phyloP scores from a whole-genome alignment of 257 asterid species.

The Pogostemon cablin region DNA sequence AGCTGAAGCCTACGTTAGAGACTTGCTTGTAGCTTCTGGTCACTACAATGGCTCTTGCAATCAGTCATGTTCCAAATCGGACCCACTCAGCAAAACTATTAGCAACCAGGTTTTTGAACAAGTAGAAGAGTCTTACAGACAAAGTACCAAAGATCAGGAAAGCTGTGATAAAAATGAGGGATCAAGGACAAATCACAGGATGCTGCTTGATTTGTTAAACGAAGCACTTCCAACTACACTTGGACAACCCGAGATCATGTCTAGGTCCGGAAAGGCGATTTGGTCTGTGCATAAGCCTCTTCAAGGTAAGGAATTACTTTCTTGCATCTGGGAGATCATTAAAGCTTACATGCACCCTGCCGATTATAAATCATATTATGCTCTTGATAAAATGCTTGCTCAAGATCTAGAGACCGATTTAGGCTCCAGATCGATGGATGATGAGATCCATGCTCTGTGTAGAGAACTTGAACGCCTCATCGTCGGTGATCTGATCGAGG shows the following conservation, averaged over 20 bases:
- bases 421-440: conserved; percentile 60
- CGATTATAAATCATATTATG: conserved; percentile 43
- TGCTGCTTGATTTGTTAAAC: conserved; percentile 70
- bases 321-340: conserved; percentile 56
- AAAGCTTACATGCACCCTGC: conserved; percentile 48
- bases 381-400: conserved; percentile 66
- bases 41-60: conserved; percentile 59
- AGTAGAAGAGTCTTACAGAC: conserved; percentile 62
- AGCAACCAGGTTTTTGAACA: conserved; percentile 75
- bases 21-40: conserved; percentile 85
- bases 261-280: conserved; percentile 47
- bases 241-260: conserved; percentile 42
- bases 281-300: conserved; percentile 49
- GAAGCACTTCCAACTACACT: conserved; percentile 72
- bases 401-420: conserved; percentile 55
- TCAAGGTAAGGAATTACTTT: conserved; percentile 68
- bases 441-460: conserved; percentile 56
- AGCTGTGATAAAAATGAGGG: conserved; percentile 45
- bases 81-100: conserved; percentile 68
- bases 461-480: conserved; percentile 70
- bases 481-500: conserved; percentile 60
- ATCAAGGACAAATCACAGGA: conserved; percentile 48
- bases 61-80: conserved; percentile 67
- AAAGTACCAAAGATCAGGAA: conserved; percentile 50
- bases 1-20: conserved; percentile 75